These are phyloP conservation scores for Platismatia glauca DNA, from an alignment of 495 filamentous ascomycete species.

Conservation along the genomic window DNA sequence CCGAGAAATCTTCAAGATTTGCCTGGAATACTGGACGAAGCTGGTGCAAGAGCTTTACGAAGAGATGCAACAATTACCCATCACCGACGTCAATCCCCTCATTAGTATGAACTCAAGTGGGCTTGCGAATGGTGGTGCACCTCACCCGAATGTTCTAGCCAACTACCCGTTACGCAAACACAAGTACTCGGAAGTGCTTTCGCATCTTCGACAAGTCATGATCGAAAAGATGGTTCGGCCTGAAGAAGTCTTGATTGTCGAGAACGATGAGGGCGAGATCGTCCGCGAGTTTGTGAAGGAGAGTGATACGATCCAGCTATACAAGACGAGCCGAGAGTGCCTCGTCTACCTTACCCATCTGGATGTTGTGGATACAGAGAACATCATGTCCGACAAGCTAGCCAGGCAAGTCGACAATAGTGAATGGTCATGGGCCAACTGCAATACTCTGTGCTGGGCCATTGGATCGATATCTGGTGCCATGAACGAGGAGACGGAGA, in stretches of 20 bases:
- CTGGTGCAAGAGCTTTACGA: conserved; percentile 97
- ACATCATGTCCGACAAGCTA: conserved; percentile 98
- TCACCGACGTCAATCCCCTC: conserved; percentile 83
- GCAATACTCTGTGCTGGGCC: conserved; percentile 98
- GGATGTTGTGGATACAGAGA: conserved; percentile 93
- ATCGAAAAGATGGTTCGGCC: conserved; percentile 99
- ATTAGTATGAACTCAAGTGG: conserved; percentile 66
- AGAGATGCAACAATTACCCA: conserved; percentile 91
- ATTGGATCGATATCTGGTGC: conserved; percentile 97
- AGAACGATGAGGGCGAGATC: conserved; percentile 98
- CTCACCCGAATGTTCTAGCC: conserved; percentile 68
- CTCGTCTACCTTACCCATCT: conserved; percentile 96
- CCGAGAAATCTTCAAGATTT: conserved; percentile 98
- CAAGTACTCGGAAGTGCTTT: conserved; percentile 88
- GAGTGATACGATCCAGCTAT: conserved; percentile 96
- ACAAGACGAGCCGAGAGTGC: conserved; percentile 97
- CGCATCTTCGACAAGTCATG: conserved; percentile 93
- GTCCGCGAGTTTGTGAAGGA: conserved; percentile 99
- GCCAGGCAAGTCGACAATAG: conserved; percentile 84
- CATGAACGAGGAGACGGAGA: conserved; percentile 99
- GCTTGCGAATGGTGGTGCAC: conserved; percentile 67
- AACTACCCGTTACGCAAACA: conserved; percentile 93
- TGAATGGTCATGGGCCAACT: conserved; percentile 99
- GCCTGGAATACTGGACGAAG: conserved; percentile 97
- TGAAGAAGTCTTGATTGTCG: conserved; percentile 97